phyloP scores from a whole-genome alignment of 345 rosid species.

The Kandelia obovata region DNA sequence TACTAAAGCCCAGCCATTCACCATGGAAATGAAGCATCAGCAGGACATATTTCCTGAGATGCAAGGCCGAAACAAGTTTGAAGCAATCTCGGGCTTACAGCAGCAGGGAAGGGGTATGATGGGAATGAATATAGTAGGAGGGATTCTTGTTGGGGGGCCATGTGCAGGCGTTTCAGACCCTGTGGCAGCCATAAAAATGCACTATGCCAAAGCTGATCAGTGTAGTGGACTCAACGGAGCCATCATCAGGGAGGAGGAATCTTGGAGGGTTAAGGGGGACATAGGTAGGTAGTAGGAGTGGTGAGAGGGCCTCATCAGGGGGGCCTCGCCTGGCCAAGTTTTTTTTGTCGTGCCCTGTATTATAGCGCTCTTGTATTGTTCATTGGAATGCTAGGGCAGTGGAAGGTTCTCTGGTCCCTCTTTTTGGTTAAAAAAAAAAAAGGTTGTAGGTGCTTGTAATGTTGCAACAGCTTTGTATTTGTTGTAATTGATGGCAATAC shows the following conservation, averaged over 20 bases:
- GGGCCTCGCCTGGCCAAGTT: constrained; percentile 19
- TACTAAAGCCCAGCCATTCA: constrained; percentile 35
- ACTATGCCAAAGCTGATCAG: constrained; percentile 46
- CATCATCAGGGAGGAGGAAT: constrained; percentile 46
- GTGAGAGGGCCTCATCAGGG: constrained; percentile 19
- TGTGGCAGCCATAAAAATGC: constrained; percentile 58
- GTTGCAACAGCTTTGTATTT: constrained; percentile 42
- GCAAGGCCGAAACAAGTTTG: constrained; percentile 48
- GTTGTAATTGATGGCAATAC: constrained; percentile 52
- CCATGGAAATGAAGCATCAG: constrained; percentile 47
- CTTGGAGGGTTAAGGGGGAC: constrained; percentile 59
- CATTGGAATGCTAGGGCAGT: constrained; percentile 36
- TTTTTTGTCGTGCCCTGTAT: constrained; percentile 43
- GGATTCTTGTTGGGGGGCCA: constrained; percentile 40
- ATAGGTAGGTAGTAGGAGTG: constrained; percentile 51
- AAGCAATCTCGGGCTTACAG: constrained; percentile 38
- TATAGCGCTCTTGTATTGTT: constrained; percentile 50
- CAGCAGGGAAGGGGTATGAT: constrained; percentile 47
- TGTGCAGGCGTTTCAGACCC: constrained; percentile 55
- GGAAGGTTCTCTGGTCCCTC: constrained; percentile 30
- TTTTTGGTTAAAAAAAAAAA: constrained; percentile 6
- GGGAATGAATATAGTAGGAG: constrained; percentile 46
- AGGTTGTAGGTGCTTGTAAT: constrained; percentile 38
- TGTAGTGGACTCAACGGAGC: constrained; percentile 40
- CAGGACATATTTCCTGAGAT: constrained; percentile 40